Percentiles rank a stretch among this genome's conserved stretches.
Evolutionary conservation across 495 filamentous ascomycete species (phyloP).

Genomic region (Cryomyces antarcticus): DNA sequence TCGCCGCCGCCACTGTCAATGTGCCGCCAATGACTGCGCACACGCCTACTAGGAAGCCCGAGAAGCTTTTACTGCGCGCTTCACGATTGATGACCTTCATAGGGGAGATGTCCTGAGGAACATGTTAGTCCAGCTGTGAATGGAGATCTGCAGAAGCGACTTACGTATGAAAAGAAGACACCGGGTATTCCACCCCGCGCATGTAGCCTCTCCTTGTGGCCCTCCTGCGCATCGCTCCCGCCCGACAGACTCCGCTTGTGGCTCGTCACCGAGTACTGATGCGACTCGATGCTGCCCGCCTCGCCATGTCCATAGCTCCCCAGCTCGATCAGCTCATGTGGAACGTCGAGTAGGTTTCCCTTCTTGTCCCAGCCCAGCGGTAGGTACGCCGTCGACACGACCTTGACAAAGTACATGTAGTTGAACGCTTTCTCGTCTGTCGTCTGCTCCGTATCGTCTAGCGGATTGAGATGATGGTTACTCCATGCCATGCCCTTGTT

Average conservation of each 20-base stretch:
- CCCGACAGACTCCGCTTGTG: conserved; percentile 74
- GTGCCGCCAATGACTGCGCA: conserved; percentile 92
- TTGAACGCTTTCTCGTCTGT: conserved; percentile 73
- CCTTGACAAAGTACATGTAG: conserved; percentile 99
- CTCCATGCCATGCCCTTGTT: conserved; percentile 45
- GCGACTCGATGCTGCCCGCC: conserved; percentile 79
- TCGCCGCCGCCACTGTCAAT: conserved; percentile 79
- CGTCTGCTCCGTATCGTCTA: conserved; percentile 62
- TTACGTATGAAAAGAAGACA: conserved; percentile 91
- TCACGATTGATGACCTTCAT: conserved; percentile 99
- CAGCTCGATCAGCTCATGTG: conserved; percentile 34
- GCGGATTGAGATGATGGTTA: conserved; percentile 76
- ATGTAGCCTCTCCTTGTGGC: conserved; percentile 78
- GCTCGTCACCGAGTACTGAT: conserved; percentile 92
- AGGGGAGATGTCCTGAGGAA: conserved; percentile 84
- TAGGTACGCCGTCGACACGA: conserved; percentile 85
- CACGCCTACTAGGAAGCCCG: conserved; percentile 77
- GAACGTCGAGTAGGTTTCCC: conserved; percentile 20
- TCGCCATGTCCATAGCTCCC: conserved; percentile 39
- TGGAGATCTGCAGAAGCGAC: conserved; percentile 11
- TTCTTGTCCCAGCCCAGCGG: conserved; percentile 61
- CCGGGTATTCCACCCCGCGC: conserved; percentile 83
- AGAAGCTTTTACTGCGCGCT: conserved; percentile 66
- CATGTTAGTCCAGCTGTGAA: background rate
- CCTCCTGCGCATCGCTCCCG: conserved; percentile 62